A percentile compares a stretch with the other conserved stretches of the same genome.
phyloP scores from a whole-genome alignment of 2,329 filamentous ascomycete genomes.

The Lachnellula suecica region DNA sequence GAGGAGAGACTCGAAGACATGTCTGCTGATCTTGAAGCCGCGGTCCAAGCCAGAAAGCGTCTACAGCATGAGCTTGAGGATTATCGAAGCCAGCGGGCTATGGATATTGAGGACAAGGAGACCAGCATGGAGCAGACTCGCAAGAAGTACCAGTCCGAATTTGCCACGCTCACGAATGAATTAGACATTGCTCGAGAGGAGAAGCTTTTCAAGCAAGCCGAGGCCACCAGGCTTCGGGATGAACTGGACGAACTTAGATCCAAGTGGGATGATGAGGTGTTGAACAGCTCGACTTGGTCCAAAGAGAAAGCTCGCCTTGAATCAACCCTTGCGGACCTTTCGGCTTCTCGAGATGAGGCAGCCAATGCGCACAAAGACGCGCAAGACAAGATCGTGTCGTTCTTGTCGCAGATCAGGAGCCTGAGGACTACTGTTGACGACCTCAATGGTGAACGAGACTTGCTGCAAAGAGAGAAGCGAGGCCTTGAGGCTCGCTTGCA shows the following conservation, averaged over 20 bases:
- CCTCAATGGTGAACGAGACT: constrained; percentile 79
- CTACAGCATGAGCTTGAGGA: constrained; percentile 97
- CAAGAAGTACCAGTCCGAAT: constrained; percentile 95
- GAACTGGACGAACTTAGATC: constrained; percentile 91
- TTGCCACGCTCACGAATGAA: constrained; percentile 85
- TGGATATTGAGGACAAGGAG: constrained; percentile 96
- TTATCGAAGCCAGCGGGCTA: constrained; percentile 90
- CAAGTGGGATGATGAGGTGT: constrained; percentile 97
- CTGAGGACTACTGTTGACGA: constrained; percentile 86
- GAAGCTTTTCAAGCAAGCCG: constrained; percentile 78
- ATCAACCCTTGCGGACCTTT: constrained; percentile 83
- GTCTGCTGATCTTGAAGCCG: constrained; percentile 82
- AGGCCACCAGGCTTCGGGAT: constrained; percentile 86
- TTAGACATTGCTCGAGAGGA: constrained; percentile 92
- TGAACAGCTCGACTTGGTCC: constrained; percentile 97
- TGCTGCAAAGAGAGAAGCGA: constrained; percentile 84
- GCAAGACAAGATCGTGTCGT: constrained; percentile 85
- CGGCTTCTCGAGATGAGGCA: constrained; percentile 90
- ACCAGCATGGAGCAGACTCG: constrained; percentile 93
- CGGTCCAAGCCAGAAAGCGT: constrained; percentile 85
- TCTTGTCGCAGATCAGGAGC: constrained; percentile 84
- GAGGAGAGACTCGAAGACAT: constrained; percentile 92
- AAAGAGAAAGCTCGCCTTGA: constrained; percentile 96
- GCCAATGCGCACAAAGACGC: constrained; percentile 92
- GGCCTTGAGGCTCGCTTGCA: constrained; percentile 80